phyloP scores from a whole-genome alignment of 306 rosid genomes.

The Inga leiocalycina region DNA sequence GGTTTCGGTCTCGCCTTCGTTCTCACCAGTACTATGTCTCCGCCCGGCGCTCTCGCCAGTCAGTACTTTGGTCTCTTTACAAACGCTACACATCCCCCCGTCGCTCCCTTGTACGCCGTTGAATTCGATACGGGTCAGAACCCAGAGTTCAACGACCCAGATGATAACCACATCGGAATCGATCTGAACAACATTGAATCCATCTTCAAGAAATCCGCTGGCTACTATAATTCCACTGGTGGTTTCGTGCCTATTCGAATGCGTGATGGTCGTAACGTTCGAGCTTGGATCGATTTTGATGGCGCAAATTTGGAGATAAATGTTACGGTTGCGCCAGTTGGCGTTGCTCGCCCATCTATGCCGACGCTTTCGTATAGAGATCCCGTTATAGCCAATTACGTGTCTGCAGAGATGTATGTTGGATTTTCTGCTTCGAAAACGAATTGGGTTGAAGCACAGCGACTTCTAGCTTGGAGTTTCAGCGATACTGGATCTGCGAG shows the following conservation, averaged over 20 bases:
- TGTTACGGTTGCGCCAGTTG: slow-evolving; percentile 70
- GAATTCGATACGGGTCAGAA: slow-evolving; percentile 85
- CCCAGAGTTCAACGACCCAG: slow-evolving; percentile 76
- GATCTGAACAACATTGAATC: slow-evolving; percentile 66
- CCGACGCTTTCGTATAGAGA: slow-evolving; percentile 61
- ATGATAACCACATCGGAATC: slow-evolving; percentile 82
- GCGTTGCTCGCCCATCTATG: slow-evolving; percentile 50
- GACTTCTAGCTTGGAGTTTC: slow-evolving; percentile 90
- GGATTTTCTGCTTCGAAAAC: slow-evolving; percentile 92
- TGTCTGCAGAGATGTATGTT: slow-evolving; percentile 74
- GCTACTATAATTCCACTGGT: slow-evolving; percentile 62
- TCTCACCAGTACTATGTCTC: slow-evolving; percentile 68
- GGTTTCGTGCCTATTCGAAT: slow-evolving; percentile 59
- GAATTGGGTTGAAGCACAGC: slow-evolving; percentile 72
- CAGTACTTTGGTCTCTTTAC: slow-evolving; percentile 89
- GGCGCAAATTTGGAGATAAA: slow-evolving; percentile 55
- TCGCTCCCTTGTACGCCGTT: slow-evolving; percentile 71
- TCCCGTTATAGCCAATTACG: slow-evolving; percentile 53
- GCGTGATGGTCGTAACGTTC: slow-evolving; percentile 66
- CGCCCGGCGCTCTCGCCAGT: slow-evolving; percentile 70
- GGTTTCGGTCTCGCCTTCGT: slow-evolving; percentile 87
- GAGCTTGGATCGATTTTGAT: slow-evolving; percentile 82
- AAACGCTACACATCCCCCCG: slow-evolving; percentile 43
- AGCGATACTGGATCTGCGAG: slow-evolving; percentile 62
- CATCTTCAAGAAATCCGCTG: neutral